Conservation (phyloP, 768 basidiomycete genomes). For the Mycena galopus region DNA sequence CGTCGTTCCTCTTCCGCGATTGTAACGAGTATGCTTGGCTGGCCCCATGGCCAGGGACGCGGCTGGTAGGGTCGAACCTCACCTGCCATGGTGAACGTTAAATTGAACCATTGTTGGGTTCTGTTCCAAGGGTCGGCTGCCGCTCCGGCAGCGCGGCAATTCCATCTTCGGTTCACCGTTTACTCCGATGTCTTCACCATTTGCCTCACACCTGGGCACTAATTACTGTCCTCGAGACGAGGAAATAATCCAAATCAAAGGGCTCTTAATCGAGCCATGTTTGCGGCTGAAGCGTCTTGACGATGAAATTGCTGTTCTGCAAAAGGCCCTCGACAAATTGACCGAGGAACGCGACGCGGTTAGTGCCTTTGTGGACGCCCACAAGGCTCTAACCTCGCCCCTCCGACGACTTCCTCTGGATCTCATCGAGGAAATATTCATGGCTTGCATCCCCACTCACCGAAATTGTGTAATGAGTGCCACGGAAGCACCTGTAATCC, state of each 20-base stretch:
- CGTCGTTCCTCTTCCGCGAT: not conserved
- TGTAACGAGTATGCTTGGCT: slow-evolving; percentile 7
- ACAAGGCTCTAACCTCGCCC: not conserved
- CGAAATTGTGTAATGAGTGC: not conserved
- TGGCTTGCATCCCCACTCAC: not conserved
- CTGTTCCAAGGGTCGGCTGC: too few species aligned
- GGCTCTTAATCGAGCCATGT: not conserved
- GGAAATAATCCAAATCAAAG: not conserved
- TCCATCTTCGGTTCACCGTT: too few species aligned
- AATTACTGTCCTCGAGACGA: not conserved
- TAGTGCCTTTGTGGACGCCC: not conserved
- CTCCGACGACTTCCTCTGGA: not conserved
- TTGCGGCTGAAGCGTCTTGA: not conserved
- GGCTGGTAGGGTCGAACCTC: not conserved
- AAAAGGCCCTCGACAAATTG: not conserved
- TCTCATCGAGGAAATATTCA: not conserved
- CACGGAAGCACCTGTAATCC: not conserved
- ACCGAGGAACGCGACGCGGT: not conserved
- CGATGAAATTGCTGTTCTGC: not conserved
- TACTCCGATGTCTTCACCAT: not conserved
- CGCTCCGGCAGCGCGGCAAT: too few species aligned
- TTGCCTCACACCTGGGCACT: not conserved
- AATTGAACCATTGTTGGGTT: not conserved
- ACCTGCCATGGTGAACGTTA: not conserved
- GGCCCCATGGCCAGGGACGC: slow-evolving; percentile 25